Base-by-base conservation (phyloP, 2,329 filamentous ascomycete genomes). In the Emmonsiellopsis sp. region DNA sequence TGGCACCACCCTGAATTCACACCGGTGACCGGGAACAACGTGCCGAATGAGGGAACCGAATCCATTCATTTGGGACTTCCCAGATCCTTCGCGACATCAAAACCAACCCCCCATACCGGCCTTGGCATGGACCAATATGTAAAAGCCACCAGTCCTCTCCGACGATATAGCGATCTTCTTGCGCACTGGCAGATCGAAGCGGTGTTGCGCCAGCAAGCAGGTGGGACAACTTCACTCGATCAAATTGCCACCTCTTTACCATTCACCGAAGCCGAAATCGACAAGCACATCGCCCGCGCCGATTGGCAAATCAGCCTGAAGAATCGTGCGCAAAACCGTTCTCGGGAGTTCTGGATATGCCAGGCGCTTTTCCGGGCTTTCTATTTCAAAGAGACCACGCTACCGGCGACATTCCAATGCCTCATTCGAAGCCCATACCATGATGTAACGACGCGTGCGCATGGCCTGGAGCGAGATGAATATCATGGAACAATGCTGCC, bases 101-200 rank as follows among this genome's bases (percentile, higher is more conserved):
- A 62, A 2, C 78, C 80, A 1, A 56, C 77, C 16, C 70, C 66
- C 11, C 80, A 84, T 60, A 64, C 67, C 4, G 65, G 75, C 7
- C 67, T 84, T 2, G 80, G 79, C 37, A 66, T 80, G 31, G 66
- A 75, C 31, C 63, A 72, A 30, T 84, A 84, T 60, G 66, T 76
- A 55, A 83, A 80, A 66, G 74, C 76, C 50, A 85, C 82, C 0
- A 82, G 78, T 61, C 82, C 82, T 1, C 70, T 85, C 20, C 77
- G 82, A 50, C 75, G 82, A 38, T 84, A 79, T 64, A 73, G 71
- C 46, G 82, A 85, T 64, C 74, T 85, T 63, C 72, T 85, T 45
- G 70, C 75, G 9, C 81, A 84, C 62, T 85, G 82, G 74, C 82
- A 85, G 59, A 82, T 84, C 46, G 81, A 84, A 69, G 78, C 81